phyloP scores from a whole-genome alignment of 2,329 filamentous ascomycete species.

The Alternaria gaisen region DNA sequence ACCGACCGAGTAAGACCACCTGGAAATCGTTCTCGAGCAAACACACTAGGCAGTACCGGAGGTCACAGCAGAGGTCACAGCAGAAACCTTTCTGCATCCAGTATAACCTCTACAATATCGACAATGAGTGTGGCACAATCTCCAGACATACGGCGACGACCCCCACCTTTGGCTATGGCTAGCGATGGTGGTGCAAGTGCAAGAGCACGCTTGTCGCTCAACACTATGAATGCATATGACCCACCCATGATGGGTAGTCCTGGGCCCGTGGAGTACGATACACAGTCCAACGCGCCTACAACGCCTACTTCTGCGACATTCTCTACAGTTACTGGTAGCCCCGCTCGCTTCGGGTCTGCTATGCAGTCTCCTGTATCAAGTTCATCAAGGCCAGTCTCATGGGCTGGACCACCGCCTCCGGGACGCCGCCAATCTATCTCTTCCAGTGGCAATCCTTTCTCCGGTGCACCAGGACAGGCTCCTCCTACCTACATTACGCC shows the following conservation, averaged over 20 bases:
- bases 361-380: slow-evolving; percentile 77
- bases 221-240: slow-evolving; percentile 69
- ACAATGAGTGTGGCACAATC: slow-evolving; percentile 64
- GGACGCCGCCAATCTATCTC: slow-evolving; percentile 84
- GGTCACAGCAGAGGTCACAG: slow-evolving; percentile 80
- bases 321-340: slow-evolving; percentile 78
- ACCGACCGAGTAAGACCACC: slow-evolving; percentile 83
- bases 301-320: slow-evolving; percentile 87
- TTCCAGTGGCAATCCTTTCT: slow-evolving; percentile 77
- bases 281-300: slow-evolving; percentile 75
- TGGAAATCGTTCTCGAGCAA: slow-evolving; percentile 75
- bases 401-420: slow-evolving; percentile 74
- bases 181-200: slow-evolving; percentile 68
- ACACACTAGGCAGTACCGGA: slow-evolving; percentile 77
- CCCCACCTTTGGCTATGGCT: slow-evolving; percentile 84
- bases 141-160: slow-evolving; percentile 70
- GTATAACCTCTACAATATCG: slow-evolving; percentile 79
- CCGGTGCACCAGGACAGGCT: slow-evolving; percentile 69
- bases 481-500: slow-evolving; percentile 66
- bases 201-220: slow-evolving; percentile 64
- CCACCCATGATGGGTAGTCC: slow-evolving; percentile 69
- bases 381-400: slow-evolving; percentile 74
- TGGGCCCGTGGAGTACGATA: slow-evolving; percentile 69
- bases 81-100: slow-evolving; percentile 85
- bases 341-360: slow-evolving; percentile 70